These are phyloP conservation scores for Suhomyces chickasaworum DNA, from an alignment of 1,139 yeast species.

Conservation along the genomic window DNA sequence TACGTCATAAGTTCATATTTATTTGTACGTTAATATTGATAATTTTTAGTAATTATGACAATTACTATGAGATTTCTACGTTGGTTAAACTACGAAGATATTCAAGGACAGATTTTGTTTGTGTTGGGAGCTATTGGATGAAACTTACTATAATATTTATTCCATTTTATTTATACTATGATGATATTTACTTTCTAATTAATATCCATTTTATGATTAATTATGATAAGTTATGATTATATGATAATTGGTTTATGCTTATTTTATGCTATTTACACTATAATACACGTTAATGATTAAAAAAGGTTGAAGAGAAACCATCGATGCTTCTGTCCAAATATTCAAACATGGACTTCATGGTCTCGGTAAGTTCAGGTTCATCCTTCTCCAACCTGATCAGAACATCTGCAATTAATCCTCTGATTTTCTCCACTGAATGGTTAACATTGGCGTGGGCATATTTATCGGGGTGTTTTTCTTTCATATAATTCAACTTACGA, in stretches of 20 bases:
- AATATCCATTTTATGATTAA: neutral
- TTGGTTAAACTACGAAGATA: too few species aligned
- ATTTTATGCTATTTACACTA: constrained; percentile 13
- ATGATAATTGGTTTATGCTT: neutral
- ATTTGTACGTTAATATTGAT: too few species aligned
- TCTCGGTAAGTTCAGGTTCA: constrained; percentile 25
- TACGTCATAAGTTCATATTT: too few species aligned
- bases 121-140: too few species aligned
- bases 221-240: too few species aligned
- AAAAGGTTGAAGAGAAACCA: neutral
- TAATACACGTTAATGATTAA: constrained; percentile 2
- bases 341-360: constrained; percentile 25
- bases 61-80: too few species aligned
- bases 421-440: constrained; percentile 18
- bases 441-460: neutral
- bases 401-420: constrained; percentile 40
- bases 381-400: constrained; percentile 34
- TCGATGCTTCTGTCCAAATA: constrained; percentile 32
- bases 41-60: too few species aligned
- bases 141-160: too few species aligned
- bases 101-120: too few species aligned
- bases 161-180: too few species aligned
- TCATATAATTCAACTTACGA: constrained; percentile 16
- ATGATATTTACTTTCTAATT: too few species aligned
- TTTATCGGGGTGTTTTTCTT: constrained; percentile 6